phyloP scores from a whole-genome alignment of 768 basidiomycete genomes.

The Hemileccinum impolitum region DNA sequence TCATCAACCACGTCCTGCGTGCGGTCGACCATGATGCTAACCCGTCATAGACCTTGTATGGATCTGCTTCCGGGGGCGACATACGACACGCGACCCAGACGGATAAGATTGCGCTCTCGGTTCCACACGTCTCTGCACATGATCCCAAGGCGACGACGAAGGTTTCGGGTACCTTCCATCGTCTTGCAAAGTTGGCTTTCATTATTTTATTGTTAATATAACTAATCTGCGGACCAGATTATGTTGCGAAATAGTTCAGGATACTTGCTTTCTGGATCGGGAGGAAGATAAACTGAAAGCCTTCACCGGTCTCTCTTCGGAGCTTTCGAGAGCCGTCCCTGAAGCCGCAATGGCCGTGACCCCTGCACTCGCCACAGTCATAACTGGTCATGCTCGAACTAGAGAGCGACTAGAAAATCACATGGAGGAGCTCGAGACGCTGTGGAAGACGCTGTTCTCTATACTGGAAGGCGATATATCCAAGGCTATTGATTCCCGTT shows the following conservation, averaged over 20 bases:
- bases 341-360: slow-evolving; percentile 41
- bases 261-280: slow-evolving; percentile 38
- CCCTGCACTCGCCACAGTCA: slow-evolving; percentile 45
- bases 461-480: slow-evolving; percentile 40
- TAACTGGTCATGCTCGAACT: slow-evolving; percentile 40
- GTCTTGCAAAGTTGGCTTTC: slow-evolving; percentile 34
- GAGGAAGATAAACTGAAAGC: slow-evolving; percentile 48
- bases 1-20: slow-evolving; percentile 1
- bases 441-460: slow-evolving; percentile 49
- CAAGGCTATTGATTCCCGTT: slow-evolving; percentile 31
- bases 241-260: slow-evolving; percentile 43
- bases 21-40: slow-evolving; percentile 12
- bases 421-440: slow-evolving; percentile 36
- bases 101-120: slow-evolving; percentile 3
- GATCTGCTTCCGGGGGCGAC: slow-evolving; percentile 5
- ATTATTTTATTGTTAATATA: slow-evolving; percentile 4
- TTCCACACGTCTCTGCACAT: slow-evolving; percentile 1
- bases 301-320: slow-evolving; percentile 47
- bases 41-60: slow-evolving; percentile 11
- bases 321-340: slow-evolving; percentile 43
- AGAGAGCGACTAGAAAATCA: slow-evolving; percentile 41
- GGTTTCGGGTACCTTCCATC: slow-evolving; percentile 34
- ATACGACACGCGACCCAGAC: slow-evolving; percentile 3
- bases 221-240: slow-evolving; percentile 33
- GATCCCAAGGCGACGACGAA: slow-evolving; percentile 7